phyloP scores from a whole-genome alignment of 768 basidiomycete genomes.

The Leucocoprinus sp. region DNA sequence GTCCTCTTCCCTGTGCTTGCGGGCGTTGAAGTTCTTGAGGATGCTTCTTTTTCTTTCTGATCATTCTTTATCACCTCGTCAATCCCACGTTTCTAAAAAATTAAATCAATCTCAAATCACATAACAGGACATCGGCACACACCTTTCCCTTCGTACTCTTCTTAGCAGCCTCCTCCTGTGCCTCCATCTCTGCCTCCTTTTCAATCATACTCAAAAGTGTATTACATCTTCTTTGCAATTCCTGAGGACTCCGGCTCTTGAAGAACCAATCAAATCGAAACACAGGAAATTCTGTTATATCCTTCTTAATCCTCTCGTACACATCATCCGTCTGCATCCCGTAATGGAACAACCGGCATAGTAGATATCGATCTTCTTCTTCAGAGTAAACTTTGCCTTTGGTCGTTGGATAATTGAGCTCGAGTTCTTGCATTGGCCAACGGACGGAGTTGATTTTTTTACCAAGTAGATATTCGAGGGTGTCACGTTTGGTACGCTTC shows the following conservation, averaged over 20 bases:
- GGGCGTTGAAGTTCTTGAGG: constrained; percentile 58
- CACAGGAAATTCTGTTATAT: constrained; percentile 93
- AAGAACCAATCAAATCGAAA: constrained; percentile 99
- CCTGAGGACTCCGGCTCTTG: constrained; percentile 86
- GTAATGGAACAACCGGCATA: constrained; percentile 84
- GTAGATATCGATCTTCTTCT: constrained; percentile 93
- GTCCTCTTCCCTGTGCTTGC: constrained; percentile 47
- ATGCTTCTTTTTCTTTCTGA: constrained; percentile 29
- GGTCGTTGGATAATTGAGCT: constrained; percentile 90
- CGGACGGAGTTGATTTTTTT: constrained; percentile 77
- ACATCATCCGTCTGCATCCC: constrained; percentile 85
- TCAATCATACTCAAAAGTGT: constrained; percentile 86
- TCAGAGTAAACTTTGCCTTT: constrained; percentile 97
- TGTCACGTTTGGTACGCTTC: constrained; percentile 80
- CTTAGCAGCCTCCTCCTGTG: constrained; percentile 58
- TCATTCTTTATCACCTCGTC: constrained; percentile 51
- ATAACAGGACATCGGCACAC: constrained; percentile 13
- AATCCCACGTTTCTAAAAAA: constrained; percentile 56
- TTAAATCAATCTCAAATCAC: constrained; percentile 1
- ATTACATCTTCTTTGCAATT: constrained; percentile 80
- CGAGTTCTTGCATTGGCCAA: constrained; percentile 95
- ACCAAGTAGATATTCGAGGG: constrained; percentile 68
- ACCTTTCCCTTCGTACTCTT: constrained; percentile 65
- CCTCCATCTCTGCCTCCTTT: constrained; percentile 74
- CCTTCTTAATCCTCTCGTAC: constrained; percentile 92